Base-by-base conservation (phyloP, 352 stramenopile genomes). In the Phytopythium delawarense region DNA sequence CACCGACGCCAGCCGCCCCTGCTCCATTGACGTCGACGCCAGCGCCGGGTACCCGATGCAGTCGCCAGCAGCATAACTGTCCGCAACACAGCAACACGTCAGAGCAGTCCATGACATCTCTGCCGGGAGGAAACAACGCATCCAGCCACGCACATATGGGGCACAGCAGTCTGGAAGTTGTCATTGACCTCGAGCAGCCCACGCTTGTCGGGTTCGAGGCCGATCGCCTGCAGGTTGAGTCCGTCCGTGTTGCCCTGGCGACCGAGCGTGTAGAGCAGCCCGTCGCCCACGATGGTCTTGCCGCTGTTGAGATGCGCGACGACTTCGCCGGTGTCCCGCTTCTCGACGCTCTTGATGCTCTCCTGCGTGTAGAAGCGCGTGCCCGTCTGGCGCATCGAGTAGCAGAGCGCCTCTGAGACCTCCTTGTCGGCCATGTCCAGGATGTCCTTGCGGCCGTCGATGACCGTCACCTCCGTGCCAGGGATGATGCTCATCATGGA, bases 401-500 rank as follows among this genome's bases (percentile, higher is more conserved):
- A 96, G 60, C 78, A 91, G 37, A 97, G 69, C 48, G 86, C 83
- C 55, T 96, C 84, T 18, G 85, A 81, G 32, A 97, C 85, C 66
- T 97, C 88, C 55, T 84, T 84, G 68, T 97, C 89, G 4, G 89
- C 89, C 81, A 97, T 94, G 60, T 94, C 85, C 42, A 97, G 67
- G 54, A 94, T 91, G 65, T 92, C 83, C 64, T 92, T 82, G 56
- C 87, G 81, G 30, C 84, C 82, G 51, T 97, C 89, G 61, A 97
- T 94, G 59, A 97, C 85, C 34, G 88, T 97, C 51, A 97, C 88
- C 18, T 94, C 82, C 37, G 89, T 94, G 51, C 89, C 89, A 0
- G 87, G 88, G 49, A 97, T 91, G 59, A 97, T 95, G 59, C 81
- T 93, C 71, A 97, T 93, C 88, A 97, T 97, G 20, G 81, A 92